Conservation (phyloP, 371 early-diverging fungal species). For the Haplosporangium sp. region DNA sequence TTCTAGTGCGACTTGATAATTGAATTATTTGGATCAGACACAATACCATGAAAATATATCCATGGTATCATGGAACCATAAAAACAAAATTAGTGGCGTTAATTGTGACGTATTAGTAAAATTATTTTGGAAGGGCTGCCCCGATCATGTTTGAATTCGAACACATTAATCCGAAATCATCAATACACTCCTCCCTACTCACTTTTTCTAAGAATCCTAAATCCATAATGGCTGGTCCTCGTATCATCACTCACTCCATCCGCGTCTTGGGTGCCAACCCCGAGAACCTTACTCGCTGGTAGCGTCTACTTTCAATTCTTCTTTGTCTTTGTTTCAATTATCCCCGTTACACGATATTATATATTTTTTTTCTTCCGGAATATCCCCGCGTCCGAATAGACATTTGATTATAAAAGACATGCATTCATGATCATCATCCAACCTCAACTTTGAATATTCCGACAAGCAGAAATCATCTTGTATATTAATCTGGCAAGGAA, state of each 20-base stretch:
- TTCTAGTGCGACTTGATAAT: too few species aligned
- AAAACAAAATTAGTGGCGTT: too few species aligned
- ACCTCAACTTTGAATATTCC: too few species aligned
- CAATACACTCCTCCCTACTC: background rate
- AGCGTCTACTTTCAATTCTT: constrained; percentile 7
- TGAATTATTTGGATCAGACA: too few species aligned
- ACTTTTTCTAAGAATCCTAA: constrained; percentile 4
- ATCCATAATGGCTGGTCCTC: constrained; percentile 86
- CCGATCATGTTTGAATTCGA: background rate
- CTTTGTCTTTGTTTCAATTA: background rate
- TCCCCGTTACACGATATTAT: background rate
- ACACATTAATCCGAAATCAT: background rate
- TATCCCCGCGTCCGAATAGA: background rate
- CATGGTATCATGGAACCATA: too few species aligned
- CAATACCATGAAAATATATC: too few species aligned
- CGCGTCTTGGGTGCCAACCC: constrained; percentile 55
- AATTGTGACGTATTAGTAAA: background rate
- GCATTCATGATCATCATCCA: background rate
- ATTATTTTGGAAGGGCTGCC: background rate
- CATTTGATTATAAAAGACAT: background rate
- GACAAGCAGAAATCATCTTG: too few species aligned
- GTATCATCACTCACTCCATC: constrained; percentile 68
- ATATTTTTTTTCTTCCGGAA: constrained; percentile 2
- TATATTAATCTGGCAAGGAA: too few species aligned
- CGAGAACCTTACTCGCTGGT: constrained; percentile 54